Evolutionary conservation across 2,329 filamentous ascomycete genomes (phyloP), one percentile per base, ranked within the genome.

Genomic region (Sclerotinia borealis): DNA sequence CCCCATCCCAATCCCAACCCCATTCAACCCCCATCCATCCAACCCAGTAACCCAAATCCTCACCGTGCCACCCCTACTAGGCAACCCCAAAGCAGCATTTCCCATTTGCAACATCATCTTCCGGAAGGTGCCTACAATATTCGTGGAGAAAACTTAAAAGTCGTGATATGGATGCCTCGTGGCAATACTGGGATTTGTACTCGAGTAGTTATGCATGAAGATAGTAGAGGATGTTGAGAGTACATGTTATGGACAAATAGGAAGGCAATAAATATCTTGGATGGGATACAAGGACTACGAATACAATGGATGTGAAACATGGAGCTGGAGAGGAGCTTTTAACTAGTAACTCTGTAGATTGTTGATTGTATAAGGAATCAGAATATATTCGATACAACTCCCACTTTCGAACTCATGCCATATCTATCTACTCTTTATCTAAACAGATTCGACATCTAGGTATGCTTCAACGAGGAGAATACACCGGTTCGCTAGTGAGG

Each of bases 71-170:
- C 49, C 49, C 49, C 34, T 51, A 51, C 49, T 51, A 51, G 49
- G 8, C 29, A 3, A 36, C 49, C 48, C 29, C 19, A 51, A 29
- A 29, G 19, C 49, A n/a, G n/a, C n/a, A n/a, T n/a, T n/a, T n/a
- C n/a, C n/a, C n/a, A n/a, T n/a, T n/a, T n/a, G n/a, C n/a, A n/a
- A n/a, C n/a, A n/a, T n/a, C n/a, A n/a, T n/a, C n/a, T 51, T 51
- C 49, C 49, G 49, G 49, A 51, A 51, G 49, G 49, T 51, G 49
- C 49, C n/a, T n/a, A n/a, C n/a, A n/a, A n/a, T n/a, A n/a, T n/a
- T n/a, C n/a, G 49, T 51, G 31, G 49, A 51, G 49, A 51, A 51
- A n/a, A n/a, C n/a, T n/a, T n/a, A n/a, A n/a, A n/a, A 51, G 47
- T 31, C 29, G 49, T 34, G 49, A 51, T 36, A 22, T 36, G 22